These are phyloP conservation scores for Peniophora sp. DNA, from an alignment of 1,284 basidiomycete genomes.

Conservation along the genomic window DNA sequence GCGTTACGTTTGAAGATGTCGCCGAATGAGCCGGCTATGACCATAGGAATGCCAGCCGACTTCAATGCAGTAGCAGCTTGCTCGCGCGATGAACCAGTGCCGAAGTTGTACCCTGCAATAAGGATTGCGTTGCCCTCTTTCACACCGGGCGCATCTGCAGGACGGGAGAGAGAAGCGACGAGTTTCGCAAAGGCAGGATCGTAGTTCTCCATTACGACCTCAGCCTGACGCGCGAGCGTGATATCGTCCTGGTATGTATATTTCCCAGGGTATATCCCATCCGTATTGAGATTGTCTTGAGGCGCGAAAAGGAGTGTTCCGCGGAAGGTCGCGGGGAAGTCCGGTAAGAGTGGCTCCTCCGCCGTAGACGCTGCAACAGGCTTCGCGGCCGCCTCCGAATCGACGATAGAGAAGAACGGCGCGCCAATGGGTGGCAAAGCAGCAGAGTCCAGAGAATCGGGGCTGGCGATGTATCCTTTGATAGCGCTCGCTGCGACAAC, in stretches of 20 bases:
- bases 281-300: conserved; percentile 97
- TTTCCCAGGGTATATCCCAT: conserved; percentile 98
- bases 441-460: conserved; percentile 57
- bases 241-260: conserved; percentile 99
- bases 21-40: conserved; percentile 95
- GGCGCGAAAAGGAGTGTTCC: conserved; percentile 89
- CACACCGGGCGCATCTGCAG: conserved; percentile 15
- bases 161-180: conserved; percentile 52
- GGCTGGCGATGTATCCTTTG: conserved; percentile 87
- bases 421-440: conserved; percentile 45
- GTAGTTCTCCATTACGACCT: conserved; percentile 99
- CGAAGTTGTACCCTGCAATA: conserved; percentile 96
- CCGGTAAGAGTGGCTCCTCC: conserved; percentile 60
- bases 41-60: conserved; percentile 87
- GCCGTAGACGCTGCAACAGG: conserved; percentile 14
- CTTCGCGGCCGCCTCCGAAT: conserved; percentile 18
- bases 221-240: conserved; percentile 87
- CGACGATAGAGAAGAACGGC: conserved; percentile 52
- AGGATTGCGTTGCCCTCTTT: conserved; percentile 60
- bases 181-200: conserved; percentile 80
- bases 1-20: conserved; percentile 99
- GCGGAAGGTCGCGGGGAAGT: conserved; percentile 79
- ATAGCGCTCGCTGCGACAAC: conserved; percentile 95
- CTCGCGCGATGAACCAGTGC: conserved; percentile 97
- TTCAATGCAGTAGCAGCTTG: conserved; percentile 98